phyloP scores from a whole-genome alignment of 345 rosid species.

The Pistacia atlantica region DNA sequence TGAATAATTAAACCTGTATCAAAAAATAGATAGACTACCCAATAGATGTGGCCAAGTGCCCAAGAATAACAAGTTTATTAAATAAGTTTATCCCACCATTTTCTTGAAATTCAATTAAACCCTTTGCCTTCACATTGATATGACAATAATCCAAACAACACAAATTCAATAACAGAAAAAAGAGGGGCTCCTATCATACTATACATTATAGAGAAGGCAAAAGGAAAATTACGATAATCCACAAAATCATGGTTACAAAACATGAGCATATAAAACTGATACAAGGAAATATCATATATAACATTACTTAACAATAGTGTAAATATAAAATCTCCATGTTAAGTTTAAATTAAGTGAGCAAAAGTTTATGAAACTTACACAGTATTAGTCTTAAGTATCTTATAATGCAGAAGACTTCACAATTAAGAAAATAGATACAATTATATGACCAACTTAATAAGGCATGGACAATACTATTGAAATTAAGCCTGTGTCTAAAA shows the following conservation, averaged over 20 bases:
- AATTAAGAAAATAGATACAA: background rate
- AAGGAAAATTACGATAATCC: background rate
- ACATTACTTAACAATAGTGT: no score
- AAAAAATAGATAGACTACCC: no score
- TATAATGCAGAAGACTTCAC: background rate
- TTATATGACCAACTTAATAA: no score
- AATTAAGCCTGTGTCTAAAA: no score
- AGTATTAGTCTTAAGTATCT: background rate
- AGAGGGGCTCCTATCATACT: background rate
- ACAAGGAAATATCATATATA: no score
- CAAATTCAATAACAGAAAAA: background rate
- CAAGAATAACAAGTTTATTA: background rate
- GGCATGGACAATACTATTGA: background rate
- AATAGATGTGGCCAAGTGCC: no score
- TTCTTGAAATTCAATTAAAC: background rate
- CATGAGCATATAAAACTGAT: no score
- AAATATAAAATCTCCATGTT: no score
- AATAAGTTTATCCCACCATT: background rate
- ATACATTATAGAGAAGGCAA: background rate
- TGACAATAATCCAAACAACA: background rate
- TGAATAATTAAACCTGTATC: no score
- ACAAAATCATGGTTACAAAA: background rate
- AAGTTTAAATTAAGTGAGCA: background rate
- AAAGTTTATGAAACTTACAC: background rate
- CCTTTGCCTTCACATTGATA: background rate